Evolutionary conservation across 441 rosid genomes (phyloP).

Genomic region (Kokia cookei): DNA sequence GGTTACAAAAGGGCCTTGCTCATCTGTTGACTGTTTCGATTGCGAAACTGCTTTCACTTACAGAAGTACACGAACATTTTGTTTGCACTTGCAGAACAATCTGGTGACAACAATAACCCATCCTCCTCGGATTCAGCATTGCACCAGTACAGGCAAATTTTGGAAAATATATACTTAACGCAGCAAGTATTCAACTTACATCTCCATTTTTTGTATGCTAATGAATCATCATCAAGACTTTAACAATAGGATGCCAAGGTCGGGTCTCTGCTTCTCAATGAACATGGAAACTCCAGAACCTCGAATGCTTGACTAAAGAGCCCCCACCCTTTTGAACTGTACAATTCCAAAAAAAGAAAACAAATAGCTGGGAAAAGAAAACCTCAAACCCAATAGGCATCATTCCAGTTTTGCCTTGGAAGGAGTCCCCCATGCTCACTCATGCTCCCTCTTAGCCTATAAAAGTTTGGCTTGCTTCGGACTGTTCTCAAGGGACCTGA

Average conservation of each 20-base stretch:
- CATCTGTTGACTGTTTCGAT: background rate
- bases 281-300: conserved; percentile 7
- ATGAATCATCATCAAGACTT: conserved; percentile 21
- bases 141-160: background rate
- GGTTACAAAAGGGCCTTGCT: background rate
- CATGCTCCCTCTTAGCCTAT: conserved; percentile 78
- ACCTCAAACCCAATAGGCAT: conserved; percentile 36
- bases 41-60: background rate
- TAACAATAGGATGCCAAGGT: conserved; percentile 28
- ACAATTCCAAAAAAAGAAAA: conserved; percentile 26
- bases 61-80: background rate
- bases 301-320: conserved; percentile 15
- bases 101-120: background rate
- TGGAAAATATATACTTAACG: conserved; percentile 12
- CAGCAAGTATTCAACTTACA: conserved; percentile 23
- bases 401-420: conserved; percentile 37
- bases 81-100: background rate
- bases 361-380: background rate
- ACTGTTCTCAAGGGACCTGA: conserved; percentile 84
- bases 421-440: conserved; percentile 88
- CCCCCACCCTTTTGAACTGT: conserved; percentile 26
- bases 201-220: conserved; percentile 26
- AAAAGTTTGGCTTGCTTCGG: conserved; percentile 56
- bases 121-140: background rate
- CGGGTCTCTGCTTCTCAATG: conserved; percentile 1